phyloP scores from a whole-genome alignment of 371 early-diverging fungal species.

The Cokeromyces recurvatus region DNA sequence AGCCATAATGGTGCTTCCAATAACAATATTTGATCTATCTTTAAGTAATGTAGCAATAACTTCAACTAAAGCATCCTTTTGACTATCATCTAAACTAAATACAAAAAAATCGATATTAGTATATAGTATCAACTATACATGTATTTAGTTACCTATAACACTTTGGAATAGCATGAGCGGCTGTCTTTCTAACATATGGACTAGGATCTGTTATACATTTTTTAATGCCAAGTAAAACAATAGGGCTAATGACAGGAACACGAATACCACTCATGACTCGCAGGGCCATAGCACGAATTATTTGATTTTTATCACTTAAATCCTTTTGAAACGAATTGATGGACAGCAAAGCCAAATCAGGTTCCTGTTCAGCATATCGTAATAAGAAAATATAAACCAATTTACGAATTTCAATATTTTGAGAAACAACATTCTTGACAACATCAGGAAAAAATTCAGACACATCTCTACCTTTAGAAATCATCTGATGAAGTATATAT shows the following conservation, averaged over 20 bases:
- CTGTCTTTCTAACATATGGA: conserved; percentile 91
- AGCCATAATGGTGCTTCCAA: conserved; percentile 85
- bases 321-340: conserved; percentile 97
- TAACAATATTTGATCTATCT: conserved; percentile 82
- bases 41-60: conserved; percentile 72
- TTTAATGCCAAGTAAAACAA: conserved; percentile 85
- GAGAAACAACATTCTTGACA: conserved; percentile 93
- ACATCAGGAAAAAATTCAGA: conserved; percentile 92
- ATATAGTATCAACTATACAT: background rate
- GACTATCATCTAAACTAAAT: conserved; percentile 69
- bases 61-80: conserved; percentile 73
- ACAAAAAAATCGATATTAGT: background rate
- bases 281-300: conserved; percentile 92
- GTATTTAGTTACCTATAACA: conserved; percentile 69
- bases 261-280: conserved; percentile 94
- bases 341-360: conserved; percentile 83
- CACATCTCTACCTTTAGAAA: conserved; percentile 90
- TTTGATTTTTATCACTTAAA: conserved; percentile 85
- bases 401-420: conserved; percentile 86
- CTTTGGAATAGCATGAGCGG: conserved; percentile 89
- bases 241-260: conserved; percentile 85
- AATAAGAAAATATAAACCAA: conserved; percentile 93
- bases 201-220: conserved; percentile 83
- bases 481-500: conserved; percentile 69
- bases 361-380: conserved; percentile 92